These are phyloP conservation scores for Stachybotrys chartarum DNA, from an alignment of 2,329 filamentous ascomycete species.

Conservation along the genomic window DNA sequence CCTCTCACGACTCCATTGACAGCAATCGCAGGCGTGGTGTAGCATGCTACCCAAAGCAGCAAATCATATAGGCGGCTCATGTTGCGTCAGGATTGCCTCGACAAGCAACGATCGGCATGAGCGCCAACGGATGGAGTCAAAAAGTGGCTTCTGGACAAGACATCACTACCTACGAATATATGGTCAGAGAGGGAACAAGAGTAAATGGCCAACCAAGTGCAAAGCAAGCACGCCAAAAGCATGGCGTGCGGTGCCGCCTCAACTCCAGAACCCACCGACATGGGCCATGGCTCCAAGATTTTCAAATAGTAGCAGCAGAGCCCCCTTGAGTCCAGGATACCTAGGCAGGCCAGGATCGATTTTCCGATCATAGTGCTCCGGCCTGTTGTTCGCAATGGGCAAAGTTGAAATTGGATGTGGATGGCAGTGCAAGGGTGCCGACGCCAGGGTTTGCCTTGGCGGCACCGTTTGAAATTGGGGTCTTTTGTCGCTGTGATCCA, in stretches of 20 bases:
- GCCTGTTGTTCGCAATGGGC: background rate
- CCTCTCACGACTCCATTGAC: background rate
- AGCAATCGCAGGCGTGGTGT: background rate
- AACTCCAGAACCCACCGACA: too few relatives aligned
- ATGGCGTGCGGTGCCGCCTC: too few relatives aligned
- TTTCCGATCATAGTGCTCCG: background rate
- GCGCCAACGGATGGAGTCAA: background rate
- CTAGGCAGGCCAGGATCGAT: background rate
- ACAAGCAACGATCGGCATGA: background rate
- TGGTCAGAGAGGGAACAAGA: too few relatives aligned
- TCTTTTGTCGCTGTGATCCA: background rate
- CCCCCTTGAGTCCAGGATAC: background rate
- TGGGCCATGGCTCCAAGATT: background rate
- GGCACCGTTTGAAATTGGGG: background rate
- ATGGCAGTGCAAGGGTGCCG: background rate
- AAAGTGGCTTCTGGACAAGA: too few relatives aligned
- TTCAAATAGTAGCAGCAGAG: background rate
- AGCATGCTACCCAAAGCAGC: background rate
- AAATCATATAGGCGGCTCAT: background rate
- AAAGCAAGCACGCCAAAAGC: too few relatives aligned
- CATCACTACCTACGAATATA: too few relatives aligned
- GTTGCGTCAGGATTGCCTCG: background rate
- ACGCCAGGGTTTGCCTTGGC: background rate
- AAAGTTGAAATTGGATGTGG: background rate
- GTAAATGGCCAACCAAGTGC: too few relatives aligned